Percentiles rank a stretch among this genome's conserved stretches.
phyloP scores from a whole-genome alignment of 441 rosid species.

The Gossypium davidsonii region DNA sequence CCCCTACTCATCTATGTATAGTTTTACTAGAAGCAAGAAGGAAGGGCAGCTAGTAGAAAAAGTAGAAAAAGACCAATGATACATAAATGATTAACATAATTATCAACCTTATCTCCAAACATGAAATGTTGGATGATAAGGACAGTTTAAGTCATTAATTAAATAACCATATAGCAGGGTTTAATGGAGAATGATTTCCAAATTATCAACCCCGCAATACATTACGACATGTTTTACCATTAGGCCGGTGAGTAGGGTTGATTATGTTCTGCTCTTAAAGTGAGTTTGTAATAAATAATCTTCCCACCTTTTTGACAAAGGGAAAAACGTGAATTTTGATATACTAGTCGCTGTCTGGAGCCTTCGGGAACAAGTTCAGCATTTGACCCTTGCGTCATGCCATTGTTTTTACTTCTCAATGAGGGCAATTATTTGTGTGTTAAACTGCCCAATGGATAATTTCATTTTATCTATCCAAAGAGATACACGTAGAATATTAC shows the following conservation, averaged over 20 bases:
- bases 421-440: neutral
- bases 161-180: neutral
- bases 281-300: neutral
- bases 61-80: neutral
- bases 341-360: neutral
- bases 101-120: neutral
- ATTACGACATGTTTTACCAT: neutral
- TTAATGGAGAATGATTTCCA: neutral
- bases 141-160: neutral
- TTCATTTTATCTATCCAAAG: too few species aligned
- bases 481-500: too few species aligned
- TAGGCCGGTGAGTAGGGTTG: conserved; percentile 1
- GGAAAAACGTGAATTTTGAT: neutral
- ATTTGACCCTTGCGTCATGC: neutral
- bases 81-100: neutral
- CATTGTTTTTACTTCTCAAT: neutral
- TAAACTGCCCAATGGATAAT: neutral
- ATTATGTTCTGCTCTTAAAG: neutral
- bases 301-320: neutral
- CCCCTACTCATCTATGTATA: too few species aligned
- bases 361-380: neutral
- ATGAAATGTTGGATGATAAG: neutral
- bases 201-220: neutral
- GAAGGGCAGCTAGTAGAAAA: neutral
- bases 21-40: too few species aligned